These are phyloP conservation scores for Xeromyces bisporus DNA, from an alignment of 495 filamentous ascomycete genomes.

Conservation along the genomic window DNA sequence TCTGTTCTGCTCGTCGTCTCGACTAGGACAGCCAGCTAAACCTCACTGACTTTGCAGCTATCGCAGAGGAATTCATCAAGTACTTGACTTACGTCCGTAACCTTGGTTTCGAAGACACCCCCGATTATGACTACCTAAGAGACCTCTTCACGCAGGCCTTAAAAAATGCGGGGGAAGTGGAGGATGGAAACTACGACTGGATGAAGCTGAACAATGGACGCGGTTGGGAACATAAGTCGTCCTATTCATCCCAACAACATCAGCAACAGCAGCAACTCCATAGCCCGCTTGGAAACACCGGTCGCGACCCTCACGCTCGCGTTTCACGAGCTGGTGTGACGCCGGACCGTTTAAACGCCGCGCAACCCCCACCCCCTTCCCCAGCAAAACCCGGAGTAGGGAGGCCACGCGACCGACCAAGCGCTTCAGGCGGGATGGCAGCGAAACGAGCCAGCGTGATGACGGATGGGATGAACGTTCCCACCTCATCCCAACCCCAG, in stretches of 20 bases:
- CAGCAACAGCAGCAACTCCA: conserved; percentile 56
- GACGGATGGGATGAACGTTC: conserved; percentile 59
- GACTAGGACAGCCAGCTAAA: no score
- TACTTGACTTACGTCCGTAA: conserved; percentile 96
- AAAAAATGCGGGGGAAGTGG: conserved; percentile 83
- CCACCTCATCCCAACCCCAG: conserved; percentile 72
- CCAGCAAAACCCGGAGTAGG: conserved; percentile 63
- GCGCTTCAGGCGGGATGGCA: conserved; percentile 49
- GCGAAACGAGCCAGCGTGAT: conserved; percentile 65
- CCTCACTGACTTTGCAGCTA: background rate
- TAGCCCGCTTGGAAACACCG: conserved; percentile 57
- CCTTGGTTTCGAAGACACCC: conserved; percentile 94
- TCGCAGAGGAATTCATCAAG: conserved; percentile 80
- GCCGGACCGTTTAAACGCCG: conserved; percentile 90
- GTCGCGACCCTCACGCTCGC: conserved; percentile 59
- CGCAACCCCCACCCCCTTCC: conserved; percentile 78
- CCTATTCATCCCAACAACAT: conserved; percentile 38
- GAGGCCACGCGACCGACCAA: conserved; percentile 67
- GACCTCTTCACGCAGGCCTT: conserved; percentile 95
- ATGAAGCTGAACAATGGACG: conserved; percentile 97
- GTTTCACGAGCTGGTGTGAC: conserved; percentile 49
- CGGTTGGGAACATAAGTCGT: conserved; percentile 85
- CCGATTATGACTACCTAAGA: conserved; percentile 95
- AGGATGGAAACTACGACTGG: conserved; percentile 99
- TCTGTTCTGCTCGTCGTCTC: background rate